Conservation (phyloP, 1,284 basidiomycete genomes). For the Cryptococcus depauperatus region DNA sequence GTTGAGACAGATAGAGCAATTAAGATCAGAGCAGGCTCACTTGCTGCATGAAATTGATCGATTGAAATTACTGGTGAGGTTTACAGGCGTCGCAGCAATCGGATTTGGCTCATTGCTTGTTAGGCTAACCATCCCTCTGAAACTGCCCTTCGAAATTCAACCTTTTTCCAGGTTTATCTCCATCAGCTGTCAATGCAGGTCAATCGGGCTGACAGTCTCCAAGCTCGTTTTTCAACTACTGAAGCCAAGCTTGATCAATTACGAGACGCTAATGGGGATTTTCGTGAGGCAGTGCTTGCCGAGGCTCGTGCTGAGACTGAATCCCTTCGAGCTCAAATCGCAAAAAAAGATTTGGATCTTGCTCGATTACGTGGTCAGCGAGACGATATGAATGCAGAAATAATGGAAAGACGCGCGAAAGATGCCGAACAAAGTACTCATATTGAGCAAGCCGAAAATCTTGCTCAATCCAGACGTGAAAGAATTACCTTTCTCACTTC, state of each 20-base stretch:
- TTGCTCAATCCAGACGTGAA: constrained; percentile 67
- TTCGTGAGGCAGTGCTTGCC: constrained; percentile 31
- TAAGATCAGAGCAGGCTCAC: constrained; percentile 24
- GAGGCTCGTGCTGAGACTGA: constrained; percentile 36
- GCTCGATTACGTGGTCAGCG: constrained; percentile 69
- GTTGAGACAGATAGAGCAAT: constrained; percentile 23
- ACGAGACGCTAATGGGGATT: constrained; percentile 30
- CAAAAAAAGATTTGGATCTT: constrained; percentile 65
- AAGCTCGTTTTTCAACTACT: constrained; percentile 24
- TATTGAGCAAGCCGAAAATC: constrained; percentile 60
- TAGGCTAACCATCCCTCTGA: constrained; percentile 35
- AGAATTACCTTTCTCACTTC: constrained; percentile 65
- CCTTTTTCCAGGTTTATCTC: constrained; percentile 41
- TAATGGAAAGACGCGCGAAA: constrained; percentile 62
- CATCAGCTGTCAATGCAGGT: constrained; percentile 29
- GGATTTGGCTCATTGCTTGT: constrained; percentile 1
- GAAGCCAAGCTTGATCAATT: constrained; percentile 35
- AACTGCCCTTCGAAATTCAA: constrained; percentile 27
- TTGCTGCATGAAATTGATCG: constrained; percentile 35
- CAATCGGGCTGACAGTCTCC: constrained; percentile 27
- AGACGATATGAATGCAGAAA: constrained; percentile 65
- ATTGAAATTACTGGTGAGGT: constrained; percentile 23
- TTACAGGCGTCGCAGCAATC: neutral
- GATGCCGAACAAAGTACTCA: constrained; percentile 58
- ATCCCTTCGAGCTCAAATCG: constrained; percentile 28